Conservation (phyloP, 2,329 filamentous ascomycete species). For the Grosmannia huntii region DNA sequence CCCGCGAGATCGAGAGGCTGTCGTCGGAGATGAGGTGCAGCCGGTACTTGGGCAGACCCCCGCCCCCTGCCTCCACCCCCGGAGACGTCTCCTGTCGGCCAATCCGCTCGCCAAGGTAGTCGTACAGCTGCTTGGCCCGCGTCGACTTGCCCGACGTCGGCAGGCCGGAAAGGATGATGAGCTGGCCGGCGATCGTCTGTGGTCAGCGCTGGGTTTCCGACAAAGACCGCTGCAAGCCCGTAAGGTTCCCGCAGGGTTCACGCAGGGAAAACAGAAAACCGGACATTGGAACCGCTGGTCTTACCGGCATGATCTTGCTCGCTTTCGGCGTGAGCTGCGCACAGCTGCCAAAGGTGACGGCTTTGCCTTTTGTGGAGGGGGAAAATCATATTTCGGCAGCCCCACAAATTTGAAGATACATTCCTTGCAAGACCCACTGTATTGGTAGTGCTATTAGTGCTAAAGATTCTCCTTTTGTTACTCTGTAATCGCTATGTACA, state of each 20-base stretch:
- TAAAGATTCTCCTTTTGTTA: neutral
- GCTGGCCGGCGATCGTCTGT: conserved; percentile 24
- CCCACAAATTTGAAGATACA: neutral
- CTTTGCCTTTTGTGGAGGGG: neutral
- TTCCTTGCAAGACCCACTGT: neutral
- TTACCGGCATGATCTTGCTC: conserved; percentile 10
- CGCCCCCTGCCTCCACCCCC: conserved; percentile 1
- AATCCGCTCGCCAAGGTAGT: conserved; percentile 49
- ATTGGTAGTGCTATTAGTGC: neutral
- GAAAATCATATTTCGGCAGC: neutral
- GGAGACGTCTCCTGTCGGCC: conserved; percentile 13
- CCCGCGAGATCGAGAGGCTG: conserved; percentile 52
- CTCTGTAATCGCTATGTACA: too few relatives aligned
- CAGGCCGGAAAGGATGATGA: conserved; percentile 54
- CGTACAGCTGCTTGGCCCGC: conserved; percentile 51
- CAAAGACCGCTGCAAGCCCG: neutral
- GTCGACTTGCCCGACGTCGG: conserved; percentile 58
- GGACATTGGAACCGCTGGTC: neutral
- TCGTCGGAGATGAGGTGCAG: conserved; percentile 66
- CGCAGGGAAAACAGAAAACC: neutral
- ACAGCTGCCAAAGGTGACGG: neutral
- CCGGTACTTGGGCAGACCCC: conserved; percentile 33
- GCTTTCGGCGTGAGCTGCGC: neutral
- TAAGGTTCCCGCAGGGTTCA: too few relatives aligned
- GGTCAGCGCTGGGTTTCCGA: neutral